Conservation (phyloP, 371 early-diverging fungal genomes). For the Saksenaea vasiformis region DNA sequence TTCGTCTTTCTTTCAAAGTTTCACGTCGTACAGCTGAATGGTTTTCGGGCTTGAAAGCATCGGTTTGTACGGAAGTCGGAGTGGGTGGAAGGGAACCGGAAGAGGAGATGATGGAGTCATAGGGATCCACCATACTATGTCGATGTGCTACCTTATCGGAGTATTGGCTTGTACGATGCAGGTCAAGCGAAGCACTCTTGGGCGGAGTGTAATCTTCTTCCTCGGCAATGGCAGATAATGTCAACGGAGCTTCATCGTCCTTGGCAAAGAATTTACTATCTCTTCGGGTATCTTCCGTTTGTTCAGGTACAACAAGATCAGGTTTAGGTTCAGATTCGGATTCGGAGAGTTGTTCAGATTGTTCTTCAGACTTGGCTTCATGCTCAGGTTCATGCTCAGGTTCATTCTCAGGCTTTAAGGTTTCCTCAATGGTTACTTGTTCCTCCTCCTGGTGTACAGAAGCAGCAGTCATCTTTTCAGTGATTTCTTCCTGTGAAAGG, state of each 20-base stretch:
- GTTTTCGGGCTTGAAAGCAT: constrained; percentile 77
- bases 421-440: no score
- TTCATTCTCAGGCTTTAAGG: no score
- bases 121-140: constrained; percentile 3
- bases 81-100: constrained; percentile 1
- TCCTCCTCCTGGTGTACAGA: no score
- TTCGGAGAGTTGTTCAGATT: no score
- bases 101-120: not conserved
- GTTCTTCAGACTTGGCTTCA: no score
- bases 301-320: no score
- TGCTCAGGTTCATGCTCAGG: no score
- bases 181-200: constrained; percentile 1
- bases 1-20: constrained; percentile 63
- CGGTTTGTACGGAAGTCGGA: constrained; percentile 2
- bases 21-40: constrained; percentile 72
- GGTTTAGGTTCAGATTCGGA: no score
- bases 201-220: not conserved
- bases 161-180: not conserved
- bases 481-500: no score
- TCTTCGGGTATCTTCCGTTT: not conserved
- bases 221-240: not conserved
- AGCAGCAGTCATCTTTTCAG: no score
- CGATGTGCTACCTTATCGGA: constrained; percentile 3
- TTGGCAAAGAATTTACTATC: not conserved
- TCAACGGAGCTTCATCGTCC: not conserved